Evolutionary conservation across 2,329 filamentous ascomycete genomes (phyloP), one percentile per base, ranked within the genome.

Genomic region (Aspergillus pseudoviridinutans): DNA sequence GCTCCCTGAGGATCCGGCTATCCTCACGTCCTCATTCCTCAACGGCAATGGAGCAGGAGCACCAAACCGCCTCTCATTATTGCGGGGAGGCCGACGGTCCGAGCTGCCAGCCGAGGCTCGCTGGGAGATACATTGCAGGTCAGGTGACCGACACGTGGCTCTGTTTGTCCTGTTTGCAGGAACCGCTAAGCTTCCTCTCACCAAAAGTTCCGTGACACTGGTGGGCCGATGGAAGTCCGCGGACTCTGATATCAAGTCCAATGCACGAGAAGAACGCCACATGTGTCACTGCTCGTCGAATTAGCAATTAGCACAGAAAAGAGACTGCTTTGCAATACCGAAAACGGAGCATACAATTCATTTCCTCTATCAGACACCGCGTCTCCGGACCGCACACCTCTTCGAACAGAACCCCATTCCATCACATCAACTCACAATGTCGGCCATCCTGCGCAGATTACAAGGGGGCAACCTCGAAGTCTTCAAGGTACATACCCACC

Each of bases 391-490:
- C 44, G 38, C 47, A 27, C 27, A 28, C 29, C 32, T 32, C 29
- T 32, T 32, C 4, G 38, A 57, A 51, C 22, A 51, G 27, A 29
- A 51, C 55, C 51, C 44, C 20, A 56, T 42, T 46, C 35, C 60
- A n/a, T 50, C 50, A 50, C 47, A 47, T 27, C 50, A 47, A 49
- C 24, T 25, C 51, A 70, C 54, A 61, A 76, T 78, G 71, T 70
- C 75, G 49, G 64, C 68, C 77, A 68, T 72, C 55, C 69, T 77
- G 56, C 70, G 72, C 73, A 81, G 70, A 65, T 83, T 96, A 86
- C 90, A 85, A 53, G 91, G 92, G 54, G 84, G 92, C 28, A 97
- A 96, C 75, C 84, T 97, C 58, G 93, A 97, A 80, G 86, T 97
- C 64, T 92, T 96, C 84, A 97, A 97, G 80, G 93, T 94, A 78